Evolutionary conservation across 306 rosid species (phyloP).

Genomic region (Prunus mira): DNA sequence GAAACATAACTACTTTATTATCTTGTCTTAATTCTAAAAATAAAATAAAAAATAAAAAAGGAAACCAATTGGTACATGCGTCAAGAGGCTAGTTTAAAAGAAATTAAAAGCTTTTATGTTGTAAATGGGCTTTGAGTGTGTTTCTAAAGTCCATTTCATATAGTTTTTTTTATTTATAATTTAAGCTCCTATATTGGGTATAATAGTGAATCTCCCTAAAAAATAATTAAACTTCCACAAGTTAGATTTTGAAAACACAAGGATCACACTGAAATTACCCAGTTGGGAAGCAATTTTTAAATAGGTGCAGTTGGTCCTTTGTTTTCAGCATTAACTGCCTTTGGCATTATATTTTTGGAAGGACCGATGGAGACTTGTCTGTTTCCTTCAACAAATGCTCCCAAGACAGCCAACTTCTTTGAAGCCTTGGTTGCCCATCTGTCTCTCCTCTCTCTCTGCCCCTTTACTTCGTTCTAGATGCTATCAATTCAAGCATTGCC

Average conservation of each 20-base stretch:
- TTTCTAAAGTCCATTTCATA: no score
- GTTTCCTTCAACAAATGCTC: conserved; percentile 17
- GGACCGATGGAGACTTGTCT: conserved; percentile 15
- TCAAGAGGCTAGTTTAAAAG: no score
- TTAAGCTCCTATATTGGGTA: not conserved
- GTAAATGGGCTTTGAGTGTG: no score
- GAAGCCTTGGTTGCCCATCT: not conserved
- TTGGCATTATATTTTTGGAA: conserved; percentile 9
- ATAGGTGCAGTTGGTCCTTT: conserved; percentile 7
- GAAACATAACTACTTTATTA: no score
- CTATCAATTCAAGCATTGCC: no score
- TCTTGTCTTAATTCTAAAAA: no score
- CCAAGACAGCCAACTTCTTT: conserved; percentile 20
- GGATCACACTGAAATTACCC: not conserved
- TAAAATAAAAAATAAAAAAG: no score
- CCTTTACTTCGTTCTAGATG: not conserved
- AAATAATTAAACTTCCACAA: no score
- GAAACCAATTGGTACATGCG: no score
- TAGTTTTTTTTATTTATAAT: not conserved
- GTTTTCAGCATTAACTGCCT: conserved; percentile 15
- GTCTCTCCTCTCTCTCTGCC: not conserved
- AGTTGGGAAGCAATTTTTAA: not conserved
- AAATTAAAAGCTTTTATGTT: no score
- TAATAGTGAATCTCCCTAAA: no score
- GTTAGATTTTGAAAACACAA: no score